Percentiles rank a stretch among this genome's conserved stretches.
Conservation (phyloP, 225 moss, liverwort and hornwort genomes). For the Sphagnum tenellum region DNA sequence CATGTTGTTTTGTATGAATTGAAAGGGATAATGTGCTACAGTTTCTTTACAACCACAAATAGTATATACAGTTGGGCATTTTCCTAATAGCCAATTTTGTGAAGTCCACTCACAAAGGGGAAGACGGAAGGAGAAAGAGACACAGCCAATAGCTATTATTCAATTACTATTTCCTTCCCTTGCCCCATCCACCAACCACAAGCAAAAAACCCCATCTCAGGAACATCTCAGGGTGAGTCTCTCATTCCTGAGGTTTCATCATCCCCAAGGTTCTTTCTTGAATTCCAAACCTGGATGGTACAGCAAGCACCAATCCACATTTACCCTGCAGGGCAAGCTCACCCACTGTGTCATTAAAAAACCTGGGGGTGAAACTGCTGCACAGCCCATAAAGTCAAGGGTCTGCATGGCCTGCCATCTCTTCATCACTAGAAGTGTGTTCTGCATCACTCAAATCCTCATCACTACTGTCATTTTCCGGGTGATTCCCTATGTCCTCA, state of each 20-base stretch:
- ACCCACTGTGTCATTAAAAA: constrained; percentile 14
- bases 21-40: constrained; percentile 47
- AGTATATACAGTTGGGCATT: constrained; percentile 84
- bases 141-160: constrained; percentile 23
- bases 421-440: constrained; percentile 86
- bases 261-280: constrained; percentile 11
- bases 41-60: constrained; percentile 81
- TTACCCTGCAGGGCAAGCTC: constrained; percentile 8
- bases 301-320: constrained; percentile 13
- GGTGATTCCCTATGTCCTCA: constrained; percentile 66
- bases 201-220: constrained; percentile 16
- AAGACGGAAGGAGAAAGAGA: constrained; percentile 22
- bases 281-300: constrained; percentile 13
- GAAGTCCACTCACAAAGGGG: constrained; percentile 34
- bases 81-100: constrained; percentile 37
- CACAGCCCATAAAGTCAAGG: constrained; percentile 36
- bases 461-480: constrained; percentile 69
- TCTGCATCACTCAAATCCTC: constrained; percentile 89
- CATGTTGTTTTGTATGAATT: constrained; percentile 17
- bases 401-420: constrained; percentile 89
- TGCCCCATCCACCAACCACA: constrained; percentile 24
- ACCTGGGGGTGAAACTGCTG: constrained; percentile 10
- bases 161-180: constrained; percentile 26
- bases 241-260: constrained; percentile 12
- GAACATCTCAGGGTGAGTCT: constrained; percentile 13